phyloP scores from a whole-genome alignment of 2,329 filamentous ascomycete genomes.

The Trichophyton equinum region DNA sequence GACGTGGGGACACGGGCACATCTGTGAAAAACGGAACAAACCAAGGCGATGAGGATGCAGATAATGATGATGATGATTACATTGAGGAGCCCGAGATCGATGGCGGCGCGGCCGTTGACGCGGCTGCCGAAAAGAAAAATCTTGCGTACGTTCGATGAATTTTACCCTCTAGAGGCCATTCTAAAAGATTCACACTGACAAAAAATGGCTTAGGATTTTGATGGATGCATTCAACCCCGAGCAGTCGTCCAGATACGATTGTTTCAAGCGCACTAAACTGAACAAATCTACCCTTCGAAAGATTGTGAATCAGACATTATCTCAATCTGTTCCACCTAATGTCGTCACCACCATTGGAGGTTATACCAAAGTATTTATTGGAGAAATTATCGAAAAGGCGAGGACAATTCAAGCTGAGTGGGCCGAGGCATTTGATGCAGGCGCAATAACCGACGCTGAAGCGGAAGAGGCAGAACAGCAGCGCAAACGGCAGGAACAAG shows the following conservation, averaged over 20 bases:
- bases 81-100: slow-evolving; percentile 40
- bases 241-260: slow-evolving; percentile 38
- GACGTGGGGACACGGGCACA: slow-evolving; percentile 17
- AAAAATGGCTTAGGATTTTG: slow-evolving; percentile 27
- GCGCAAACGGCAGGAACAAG: slow-evolving; percentile 20
- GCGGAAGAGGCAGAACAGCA: slow-evolving; percentile 46
- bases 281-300: slow-evolving; percentile 39
- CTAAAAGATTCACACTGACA: neutral
- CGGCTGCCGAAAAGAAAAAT: slow-evolving; percentile 41
- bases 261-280: slow-evolving; percentile 39
- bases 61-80: slow-evolving; percentile 37
- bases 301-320: slow-evolving; percentile 55
- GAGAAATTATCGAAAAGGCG: slow-evolving; percentile 53
- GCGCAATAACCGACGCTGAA: slow-evolving; percentile 42
- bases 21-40: slow-evolving; percentile 16
- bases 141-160: slow-evolving; percentile 29
- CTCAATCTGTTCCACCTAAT: slow-evolving; percentile 52
- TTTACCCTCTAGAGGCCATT: neutral
- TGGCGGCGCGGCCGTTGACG: slow-evolving; percentile 37
- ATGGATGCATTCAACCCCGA: slow-evolving; percentile 37
- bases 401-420: slow-evolving; percentile 47
- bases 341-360: slow-evolving; percentile 53
- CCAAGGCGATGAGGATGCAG: slow-evolving; percentile 32
- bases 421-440: slow-evolving; percentile 40
- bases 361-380: slow-evolving; percentile 55